phyloP scores from a whole-genome alignment of 768 basidiomycete species.

The Russula vinacea region DNA sequence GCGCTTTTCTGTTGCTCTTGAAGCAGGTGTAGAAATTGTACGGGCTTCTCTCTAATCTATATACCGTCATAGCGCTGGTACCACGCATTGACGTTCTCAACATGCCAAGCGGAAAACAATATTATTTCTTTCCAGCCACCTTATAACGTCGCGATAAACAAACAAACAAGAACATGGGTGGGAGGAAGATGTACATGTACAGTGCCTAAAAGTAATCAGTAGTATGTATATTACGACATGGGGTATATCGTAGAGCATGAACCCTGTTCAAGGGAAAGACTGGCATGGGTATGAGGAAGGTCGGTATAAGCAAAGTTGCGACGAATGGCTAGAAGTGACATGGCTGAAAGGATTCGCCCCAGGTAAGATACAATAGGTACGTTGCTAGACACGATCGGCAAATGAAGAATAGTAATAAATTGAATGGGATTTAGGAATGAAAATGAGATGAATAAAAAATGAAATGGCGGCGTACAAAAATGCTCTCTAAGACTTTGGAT shows the following conservation, averaged over 20 bases:
- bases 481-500: slow-evolving; percentile 8
- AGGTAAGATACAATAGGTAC: slow-evolving; percentile 6
- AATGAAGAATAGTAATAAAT: slow-evolving; percentile 25
- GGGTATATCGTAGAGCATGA: slow-evolving; percentile 11
- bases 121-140: neutral
- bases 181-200: neutral
- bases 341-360: neutral
- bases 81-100: neutral
- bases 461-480: slow-evolving; percentile 4
- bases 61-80: neutral
- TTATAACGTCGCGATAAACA: neutral
- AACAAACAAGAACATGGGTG: neutral
- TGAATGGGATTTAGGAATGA: slow-evolving; percentile 8
- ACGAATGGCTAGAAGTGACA: neutral
- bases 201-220: neutral
- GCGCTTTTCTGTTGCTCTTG: neutral
- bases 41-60: neutral
- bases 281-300: neutral
- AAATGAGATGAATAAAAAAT: neutral
- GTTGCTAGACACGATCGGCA: neutral
- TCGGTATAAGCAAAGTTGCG: neutral
- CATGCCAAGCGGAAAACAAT: neutral
- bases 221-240: slow-evolving; percentile 3
- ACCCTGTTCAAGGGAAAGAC: neutral
- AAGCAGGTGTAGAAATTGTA: slow-evolving; percentile 18